A percentile compares a stretch with the other conserved stretches of the same genome.
Evolutionary conservation across 192 early-diverging fungal species (phyloP).

Genomic region (Phlyctochytrium bullatum): DNA sequence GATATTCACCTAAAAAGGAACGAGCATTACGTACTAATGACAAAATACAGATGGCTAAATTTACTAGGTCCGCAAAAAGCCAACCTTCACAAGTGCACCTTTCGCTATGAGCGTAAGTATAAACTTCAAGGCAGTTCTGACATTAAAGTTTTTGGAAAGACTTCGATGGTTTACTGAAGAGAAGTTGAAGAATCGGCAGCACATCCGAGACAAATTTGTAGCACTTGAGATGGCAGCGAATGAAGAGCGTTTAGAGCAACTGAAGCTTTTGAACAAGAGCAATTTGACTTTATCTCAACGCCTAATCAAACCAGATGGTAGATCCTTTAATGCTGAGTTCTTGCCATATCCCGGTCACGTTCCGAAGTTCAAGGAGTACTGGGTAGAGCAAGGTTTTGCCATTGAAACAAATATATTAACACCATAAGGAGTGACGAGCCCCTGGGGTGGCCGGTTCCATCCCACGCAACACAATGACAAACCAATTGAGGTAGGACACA

Average conservation of each 20-base stretch:
- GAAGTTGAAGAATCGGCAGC: slow-evolving; percentile 32
- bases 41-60: neutral
- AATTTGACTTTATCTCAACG: neutral
- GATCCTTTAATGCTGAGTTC: slow-evolving; percentile 42
- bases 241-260: slow-evolving; percentile 41
- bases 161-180: slow-evolving; percentile 49
- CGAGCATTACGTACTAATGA: slow-evolving; percentile 15
- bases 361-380: slow-evolving; percentile 33
- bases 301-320: slow-evolving; percentile 8
- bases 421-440: slow-evolving; percentile 33
- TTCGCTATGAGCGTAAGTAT: slow-evolving; percentile 45
- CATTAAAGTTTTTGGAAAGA: slow-evolving; percentile 45
- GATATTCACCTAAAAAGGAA: slow-evolving; percentile 16
- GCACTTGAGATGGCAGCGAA: slow-evolving; percentile 40
- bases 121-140: neutral
- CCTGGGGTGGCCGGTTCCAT: slow-evolving; percentile 50
- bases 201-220: slow-evolving; percentile 33
- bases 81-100: slow-evolving; percentile 40
- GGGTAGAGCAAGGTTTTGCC: slow-evolving; percentile 38
- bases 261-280: slow-evolving; percentile 26
- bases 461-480: slow-evolving; percentile 17
- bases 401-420: slow-evolving; percentile 20
- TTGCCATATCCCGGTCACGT: slow-evolving; percentile 52
- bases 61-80: slow-evolving; percentile 31
- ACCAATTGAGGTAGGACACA: slow-evolving; percentile 13